Percentiles rank a stretch among this genome's conserved stretches.
Evolutionary conservation across 345 rosid species (phyloP).

Genomic region (Citrus hindsii): DNA sequence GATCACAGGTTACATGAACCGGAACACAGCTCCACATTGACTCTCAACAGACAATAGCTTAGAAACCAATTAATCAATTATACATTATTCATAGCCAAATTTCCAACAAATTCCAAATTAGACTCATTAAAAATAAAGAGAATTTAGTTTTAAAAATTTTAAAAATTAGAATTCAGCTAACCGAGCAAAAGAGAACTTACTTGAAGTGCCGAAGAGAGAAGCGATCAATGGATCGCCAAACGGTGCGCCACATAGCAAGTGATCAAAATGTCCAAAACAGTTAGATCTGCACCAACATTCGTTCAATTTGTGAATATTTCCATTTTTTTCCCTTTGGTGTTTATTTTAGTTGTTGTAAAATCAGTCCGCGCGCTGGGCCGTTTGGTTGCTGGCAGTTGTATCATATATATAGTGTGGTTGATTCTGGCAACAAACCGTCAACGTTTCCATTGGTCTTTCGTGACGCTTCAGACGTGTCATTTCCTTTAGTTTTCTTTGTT

Average conservation of each 20-base stretch:
- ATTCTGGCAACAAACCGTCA: constrained; percentile 28
- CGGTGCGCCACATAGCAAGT: constrained; percentile 43
- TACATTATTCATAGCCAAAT: neutral
- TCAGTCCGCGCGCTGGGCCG: constrained; percentile 26
- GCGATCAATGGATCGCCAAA: constrained; percentile 65
- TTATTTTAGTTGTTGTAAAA: too few relatives aligned
- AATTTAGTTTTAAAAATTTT: neutral
- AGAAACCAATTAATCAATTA: neutral
- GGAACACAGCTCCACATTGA: neutral
- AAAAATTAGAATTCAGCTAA: neutral
- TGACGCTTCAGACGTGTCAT: neutral
- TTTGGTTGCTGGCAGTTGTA: constrained; percentile 17
- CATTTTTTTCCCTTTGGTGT: neutral
- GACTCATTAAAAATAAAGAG: neutral
- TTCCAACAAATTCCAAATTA: neutral
- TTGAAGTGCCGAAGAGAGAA: constrained; percentile 61
- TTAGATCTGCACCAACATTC: constrained; percentile 1
- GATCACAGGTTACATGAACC: neutral
- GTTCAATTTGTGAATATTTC: neutral
- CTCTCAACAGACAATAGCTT: neutral
- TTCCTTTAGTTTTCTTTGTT: neutral
- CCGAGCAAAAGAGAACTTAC: constrained; percentile 18
- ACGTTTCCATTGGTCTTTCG: neutral
- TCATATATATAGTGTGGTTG: neutral
- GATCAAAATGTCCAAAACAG: constrained; percentile 1